Evolutionary conservation across 176 grass and related monocot species (phyloP).

Genomic region (Aegilops umbellulata): DNA sequence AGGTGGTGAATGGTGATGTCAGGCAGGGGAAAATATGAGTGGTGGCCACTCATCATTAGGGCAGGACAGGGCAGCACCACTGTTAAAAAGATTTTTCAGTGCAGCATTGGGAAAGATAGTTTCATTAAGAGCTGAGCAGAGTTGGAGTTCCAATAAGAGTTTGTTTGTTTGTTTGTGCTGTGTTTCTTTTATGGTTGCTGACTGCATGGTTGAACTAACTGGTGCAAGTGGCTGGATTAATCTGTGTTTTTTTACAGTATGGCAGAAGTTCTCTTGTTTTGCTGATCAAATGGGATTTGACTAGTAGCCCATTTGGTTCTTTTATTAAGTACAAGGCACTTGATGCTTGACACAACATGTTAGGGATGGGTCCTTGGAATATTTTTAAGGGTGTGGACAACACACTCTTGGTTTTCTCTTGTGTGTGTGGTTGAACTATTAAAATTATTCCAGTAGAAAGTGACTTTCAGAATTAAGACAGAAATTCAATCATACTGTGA

Average conservation of each 20-base stretch:
- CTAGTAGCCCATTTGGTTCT: background rate
- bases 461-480: background rate
- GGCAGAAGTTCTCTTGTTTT: background rate
- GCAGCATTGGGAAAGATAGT: slow-evolving; percentile 14
- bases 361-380: background rate
- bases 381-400: background rate
- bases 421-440: background rate
- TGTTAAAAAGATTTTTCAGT: slow-evolving; percentile 22
- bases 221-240: background rate
- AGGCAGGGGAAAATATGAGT: slow-evolving; percentile 8
- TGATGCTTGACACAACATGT: background rate
- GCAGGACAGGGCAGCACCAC: slow-evolving; percentile 3
- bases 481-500: background rate
- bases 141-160: slow-evolving; percentile 12
- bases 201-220: background rate
- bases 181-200: background rate
- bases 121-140: slow-evolving; percentile 14
- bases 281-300: background rate
- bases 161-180: background rate
- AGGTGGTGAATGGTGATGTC: slow-evolving; percentile 36
- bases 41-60: slow-evolving; percentile 34
- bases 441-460: background rate
- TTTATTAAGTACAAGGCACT: background rate
- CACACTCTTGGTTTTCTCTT: background rate
- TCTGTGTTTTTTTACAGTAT: background rate